Evolutionary conservation across 805 yeast genomes (phyloP).

Genomic region (Sungouiozyma intestinalis): DNA sequence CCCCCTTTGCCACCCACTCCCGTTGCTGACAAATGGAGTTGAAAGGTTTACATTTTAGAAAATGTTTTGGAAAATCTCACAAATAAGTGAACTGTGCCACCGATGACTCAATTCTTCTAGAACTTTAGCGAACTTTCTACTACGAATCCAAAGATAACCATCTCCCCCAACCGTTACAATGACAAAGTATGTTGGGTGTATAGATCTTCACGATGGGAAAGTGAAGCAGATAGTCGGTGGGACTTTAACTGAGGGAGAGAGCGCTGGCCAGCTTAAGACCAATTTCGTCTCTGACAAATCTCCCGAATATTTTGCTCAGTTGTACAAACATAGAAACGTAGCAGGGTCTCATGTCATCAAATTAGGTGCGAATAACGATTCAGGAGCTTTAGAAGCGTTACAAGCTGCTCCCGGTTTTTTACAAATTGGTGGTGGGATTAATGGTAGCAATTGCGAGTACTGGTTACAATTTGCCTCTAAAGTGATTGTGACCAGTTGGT

Average conservation of each 20-base stretch:
- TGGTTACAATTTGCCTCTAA: slow-evolving; percentile 83
- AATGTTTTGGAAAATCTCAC: too few species aligned
- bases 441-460: slow-evolving; percentile 50
- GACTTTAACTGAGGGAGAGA: slow-evolving; percentile 48
- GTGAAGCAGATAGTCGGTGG: slow-evolving; percentile 98
- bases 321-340: slow-evolving; percentile 52
- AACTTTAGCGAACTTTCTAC: too few species aligned
- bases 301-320: slow-evolving; percentile 60
- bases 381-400: slow-evolving; percentile 71
- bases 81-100: too few species aligned
- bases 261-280: slow-evolving; percentile 38
- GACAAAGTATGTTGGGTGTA: slow-evolving; percentile 90
- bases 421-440: slow-evolving; percentile 94
- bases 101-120: too few species aligned
- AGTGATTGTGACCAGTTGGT: slow-evolving; percentile 85
- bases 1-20: too few species aligned
- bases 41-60: too few species aligned
- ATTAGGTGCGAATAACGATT: slow-evolving; percentile 73
- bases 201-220: slow-evolving; percentile 88
- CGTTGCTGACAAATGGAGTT: too few species aligned
- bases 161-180: too few species aligned
- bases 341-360: slow-evolving; percentile 88
- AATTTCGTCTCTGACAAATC: slow-evolving; percentile 74
- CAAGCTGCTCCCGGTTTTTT: slow-evolving; percentile 58
- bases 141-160: too few species aligned